Conservation (phyloP, 106 monocot genomes). For the Dendrobium catenatum region DNA sequence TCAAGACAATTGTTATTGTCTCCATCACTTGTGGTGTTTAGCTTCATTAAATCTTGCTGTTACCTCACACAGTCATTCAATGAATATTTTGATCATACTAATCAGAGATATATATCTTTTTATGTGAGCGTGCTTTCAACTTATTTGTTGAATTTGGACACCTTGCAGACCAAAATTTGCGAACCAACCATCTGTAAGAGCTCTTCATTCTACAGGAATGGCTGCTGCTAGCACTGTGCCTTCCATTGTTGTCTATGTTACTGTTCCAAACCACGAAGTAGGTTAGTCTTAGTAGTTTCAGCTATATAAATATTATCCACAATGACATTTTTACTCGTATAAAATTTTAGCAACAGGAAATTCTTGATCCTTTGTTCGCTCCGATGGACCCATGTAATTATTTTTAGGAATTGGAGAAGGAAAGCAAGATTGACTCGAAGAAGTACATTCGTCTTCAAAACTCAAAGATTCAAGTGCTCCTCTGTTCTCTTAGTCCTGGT, state of each 20-base stretch:
- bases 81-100: neutral
- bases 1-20: too few species aligned
- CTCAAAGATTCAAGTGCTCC: neutral
- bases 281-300: conserved; percentile 23
- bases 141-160: conserved; percentile 5
- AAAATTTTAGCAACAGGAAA: neutral
- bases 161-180: conserved; percentile 28
- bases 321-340: neutral
- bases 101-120: neutral
- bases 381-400: neutral
- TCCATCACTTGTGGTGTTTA: neutral
- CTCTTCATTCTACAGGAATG: conserved; percentile 54
- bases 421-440: neutral
- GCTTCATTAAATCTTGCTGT: neutral
- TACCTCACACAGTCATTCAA: neutral
- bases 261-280: conserved; percentile 91
- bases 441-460: neutral
- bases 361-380: neutral
- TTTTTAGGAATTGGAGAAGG: neutral
- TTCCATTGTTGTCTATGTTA: conserved; percentile 88
- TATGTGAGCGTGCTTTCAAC: neutral
- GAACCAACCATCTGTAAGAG: conserved; percentile 21
- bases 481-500: neutral
- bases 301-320: neutral
- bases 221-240: conserved; percentile 44